Evolutionary conservation across 768 basidiomycete genomes (phyloP), one percentile per base, ranked within the genome.

Genomic region (Strobilomyces dryophilus): DNA sequence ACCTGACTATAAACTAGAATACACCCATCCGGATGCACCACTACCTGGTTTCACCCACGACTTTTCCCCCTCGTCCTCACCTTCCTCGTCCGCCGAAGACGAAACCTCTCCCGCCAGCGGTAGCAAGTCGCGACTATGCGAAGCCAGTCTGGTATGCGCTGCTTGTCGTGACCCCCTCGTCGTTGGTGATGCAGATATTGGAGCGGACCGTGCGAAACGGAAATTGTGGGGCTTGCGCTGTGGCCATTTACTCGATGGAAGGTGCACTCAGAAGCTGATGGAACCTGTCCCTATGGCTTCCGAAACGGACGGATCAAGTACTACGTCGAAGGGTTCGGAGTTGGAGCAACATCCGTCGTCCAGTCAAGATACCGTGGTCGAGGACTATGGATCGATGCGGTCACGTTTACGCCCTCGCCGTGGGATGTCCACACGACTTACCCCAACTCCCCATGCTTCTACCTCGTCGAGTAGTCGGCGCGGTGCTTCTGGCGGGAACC

Each of bases 161-260:
- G 72, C 70, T 10, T 92, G 89, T 55, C 68, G 77, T 21, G 83
- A 84, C 53, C 84, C 85, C 0, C 75, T 91, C 5, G 66, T 85
- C 10, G 72, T 85, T 27, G 72, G 76, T 34, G 74, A 78, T 44
- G 72, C 73, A 2, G 78, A 76, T 12, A 71, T 81, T n/a, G 69
- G 72, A 15, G 69, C 74, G 42, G 82, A 80, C 34, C 73, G 70
- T 37, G 71, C 71, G 37, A 68, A 68, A 35, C 71, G 76, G 49
- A 76, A 79, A 40, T 69, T 91, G 8, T 91, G 87, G 89, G 82
- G 78, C 2, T 68, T 92, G 54, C 74, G 85, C 37, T 92, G 89
- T 48, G 89, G 89, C 0, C 89, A 92, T 63, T 67, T 92, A 60
- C 75, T 91, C 0, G 89, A 91, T 57, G 89, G 87, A 45, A 87